phyloP scores from a whole-genome alignment of 2,329 filamentous ascomycete genomes.

The Colletotrichum sp. region DNA sequence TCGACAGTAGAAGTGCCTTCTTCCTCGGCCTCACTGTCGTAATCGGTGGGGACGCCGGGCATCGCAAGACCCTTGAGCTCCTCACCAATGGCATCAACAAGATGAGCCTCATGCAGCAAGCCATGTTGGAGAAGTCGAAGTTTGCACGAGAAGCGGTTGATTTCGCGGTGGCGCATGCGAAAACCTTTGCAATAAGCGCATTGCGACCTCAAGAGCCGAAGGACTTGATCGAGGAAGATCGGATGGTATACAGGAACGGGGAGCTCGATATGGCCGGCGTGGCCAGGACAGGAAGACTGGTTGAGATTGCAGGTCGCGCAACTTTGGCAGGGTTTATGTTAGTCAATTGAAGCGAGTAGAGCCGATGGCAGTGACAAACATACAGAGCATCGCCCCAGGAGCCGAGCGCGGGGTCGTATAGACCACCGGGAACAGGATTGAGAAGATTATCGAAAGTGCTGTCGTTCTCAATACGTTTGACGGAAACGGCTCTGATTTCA shows the following conservation, averaged over 20 bases:
- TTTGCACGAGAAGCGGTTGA: conserved; percentile 84
- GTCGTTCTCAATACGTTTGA: conserved; percentile 91
- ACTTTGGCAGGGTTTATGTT: conserved; percentile 48
- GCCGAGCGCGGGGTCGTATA: conserved; percentile 91
- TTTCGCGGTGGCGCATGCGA: conserved; percentile 75
- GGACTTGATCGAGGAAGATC: conserved; percentile 92
- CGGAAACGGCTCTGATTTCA: conserved; percentile 88
- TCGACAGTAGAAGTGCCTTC: conserved; percentile 63
- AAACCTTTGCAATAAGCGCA: conserved; percentile 92
- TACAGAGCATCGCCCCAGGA: conserved; percentile 87
- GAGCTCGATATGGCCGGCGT: conserved; percentile 93
- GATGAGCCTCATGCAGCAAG: conserved; percentile 71
- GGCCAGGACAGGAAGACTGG: conserved; percentile 83
- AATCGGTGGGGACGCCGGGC: conserved; percentile 38
- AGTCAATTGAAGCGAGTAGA: conserved; percentile 7
- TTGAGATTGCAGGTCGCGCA: conserved; percentile 93
- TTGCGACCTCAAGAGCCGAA: conserved; percentile 83
- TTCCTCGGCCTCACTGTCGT: conserved; percentile 67
- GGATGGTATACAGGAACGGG: conserved; percentile 94
- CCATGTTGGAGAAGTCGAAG: conserved; percentile 86
- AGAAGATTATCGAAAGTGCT: conserved; percentile 92
- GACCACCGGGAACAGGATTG: conserved; percentile 86
- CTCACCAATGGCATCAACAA: conserved; percentile 59
- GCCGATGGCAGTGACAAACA: conserved; percentile 35
- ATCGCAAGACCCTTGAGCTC: conserved; percentile 49